Base-by-base conservation (phyloP, 441 rosid genomes). In the Pelargonium fulgidum region DNA sequence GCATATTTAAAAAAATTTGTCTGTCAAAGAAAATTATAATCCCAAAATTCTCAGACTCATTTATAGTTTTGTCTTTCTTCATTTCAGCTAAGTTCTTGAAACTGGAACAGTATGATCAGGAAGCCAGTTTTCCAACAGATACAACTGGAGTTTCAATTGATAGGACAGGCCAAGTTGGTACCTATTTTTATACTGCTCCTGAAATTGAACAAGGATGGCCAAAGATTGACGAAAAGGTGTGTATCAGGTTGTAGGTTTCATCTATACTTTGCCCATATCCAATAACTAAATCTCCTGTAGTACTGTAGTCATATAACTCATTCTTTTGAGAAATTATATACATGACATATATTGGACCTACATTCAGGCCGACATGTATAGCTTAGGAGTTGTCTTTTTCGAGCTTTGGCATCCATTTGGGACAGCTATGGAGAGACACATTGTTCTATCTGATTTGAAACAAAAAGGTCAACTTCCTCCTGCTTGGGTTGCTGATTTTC, bases 121-220 rank as follows among this genome's bases (percentile, higher is more conserved):
- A 91, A 78, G 81, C 73, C 36, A 78, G 80, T 70, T 75, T 87
- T 62, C 84, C 89, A 24, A 69, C 75, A 36, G 97, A 90, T 77
- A 72, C 82, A 62, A 73, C 78, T 77, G 96, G 93, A 83, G 86
- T 87, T 72, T 93, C 96, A 50, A 72, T 80, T 66, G 97, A 94
- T 72, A 80, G 96, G 80, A 94, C 99, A 59, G 96, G 99, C 81
- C 90, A 87, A 84, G 89, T 93, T 42, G 99, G 99, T 76, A 94
- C 99, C 66, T 94, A 88, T 75, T 91, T 94, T 70, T 94, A 94
- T 70, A 94, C 97, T 75, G 99, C 99, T 5, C 99, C 99, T 67
- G 99, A 94, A 85, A 94, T 94, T 75, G 99, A 94, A 81, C 99
- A 94, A 79, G 85, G 89, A 47, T 91, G 97, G 99, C 97, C 99